Evolutionary conservation across 108 stramenopile species (phyloP), one percentile per base, ranked within the genome.

Genomic region (Parietichytrium sp.): DNA sequence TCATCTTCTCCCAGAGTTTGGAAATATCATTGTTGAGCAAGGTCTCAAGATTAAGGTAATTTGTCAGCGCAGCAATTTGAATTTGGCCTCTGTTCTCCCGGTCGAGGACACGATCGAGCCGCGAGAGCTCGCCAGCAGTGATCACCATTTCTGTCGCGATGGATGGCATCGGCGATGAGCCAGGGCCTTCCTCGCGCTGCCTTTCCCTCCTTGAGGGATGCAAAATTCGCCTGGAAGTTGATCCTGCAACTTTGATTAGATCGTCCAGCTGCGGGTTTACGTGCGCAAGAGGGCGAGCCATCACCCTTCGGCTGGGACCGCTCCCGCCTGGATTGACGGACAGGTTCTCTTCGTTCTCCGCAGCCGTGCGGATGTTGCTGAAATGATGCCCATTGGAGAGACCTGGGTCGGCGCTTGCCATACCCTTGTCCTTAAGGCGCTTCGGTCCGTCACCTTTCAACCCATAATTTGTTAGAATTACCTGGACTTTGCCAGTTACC

Each of bases 261-360:
- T 29, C 47, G 4, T 54, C 81, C 23, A 91, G 83, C 54, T 91
- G 89, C 29, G 88, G 86, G 45, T 84, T 80, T 12, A 82, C 79
- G 42, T 89, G 87, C 3, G 86, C 47, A 15, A 91, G 83, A 12
- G 90, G 90, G 4, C 84, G 80, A 2, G 89, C 90, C 12, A 87
- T 85, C 8, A 90, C 89, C 82, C 82, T 78, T 23, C 85, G 86
- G 15, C 85, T 47, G 10, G 89, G 88, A 13, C 88, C 79, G 31
- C 47, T 81, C 47, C 80, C 7, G 20, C n/a, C 4, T 10, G 42
- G 48, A 15, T 47, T 26, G 1, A 53, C n/a, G n/a, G n/a, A n/a
- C n/a, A n/a, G n/a, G n/a, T n/a, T n/a, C n/a, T n/a, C n/a, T n/a
- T n/a, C n/a, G n/a, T n/a, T n/a, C n/a, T n/a, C n/a, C n/a, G n/a